These are phyloP conservation scores for Nyssa sinensis DNA, from an alignment of 148 eudicot species.

Conservation along the genomic window DNA sequence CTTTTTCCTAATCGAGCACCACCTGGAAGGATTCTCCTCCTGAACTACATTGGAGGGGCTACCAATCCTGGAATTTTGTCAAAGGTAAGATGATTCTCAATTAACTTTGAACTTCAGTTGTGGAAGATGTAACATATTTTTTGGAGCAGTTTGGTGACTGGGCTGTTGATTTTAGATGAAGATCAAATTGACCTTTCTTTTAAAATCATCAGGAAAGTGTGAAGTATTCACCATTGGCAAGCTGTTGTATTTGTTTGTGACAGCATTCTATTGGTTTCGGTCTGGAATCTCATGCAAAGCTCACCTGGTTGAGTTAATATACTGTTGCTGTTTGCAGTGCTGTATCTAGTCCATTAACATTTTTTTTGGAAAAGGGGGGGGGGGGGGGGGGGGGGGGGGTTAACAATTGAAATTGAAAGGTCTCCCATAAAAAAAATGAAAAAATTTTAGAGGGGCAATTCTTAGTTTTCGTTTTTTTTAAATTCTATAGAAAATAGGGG, in stretches of 20 bases:
- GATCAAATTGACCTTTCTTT: background rate
- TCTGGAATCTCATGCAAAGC: background rate
- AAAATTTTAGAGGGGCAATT: no score
- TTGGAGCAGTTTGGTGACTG: background rate
- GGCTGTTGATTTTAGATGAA: background rate
- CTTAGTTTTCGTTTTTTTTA: no score
- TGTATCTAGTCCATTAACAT: no score
- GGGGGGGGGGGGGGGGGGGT: no score
- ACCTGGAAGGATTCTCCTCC: slow-evolving; percentile 62
- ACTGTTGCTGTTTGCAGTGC: no score
- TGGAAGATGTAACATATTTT: background rate
- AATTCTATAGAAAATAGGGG: no score
- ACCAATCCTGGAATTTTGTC: slow-evolving; percentile 67
- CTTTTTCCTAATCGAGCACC: slow-evolving; percentile 94
- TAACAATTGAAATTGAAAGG: no score
- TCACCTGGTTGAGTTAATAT: slow-evolving; percentile 1
- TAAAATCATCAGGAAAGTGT: background rate
- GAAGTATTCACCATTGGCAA: background rate
- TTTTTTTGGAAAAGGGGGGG: no score
- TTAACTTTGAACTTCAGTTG: background rate
- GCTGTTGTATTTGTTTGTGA: no score
- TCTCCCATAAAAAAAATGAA: no score
- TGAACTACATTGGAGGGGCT: slow-evolving; percentile 87
- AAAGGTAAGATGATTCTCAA: slow-evolving; percentile 41
- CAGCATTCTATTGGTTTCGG: background rate